These are phyloP conservation scores for Nepenthes mirabilis DNA, from an alignment of 148 eudicot genomes.

Conservation along the genomic window DNA sequence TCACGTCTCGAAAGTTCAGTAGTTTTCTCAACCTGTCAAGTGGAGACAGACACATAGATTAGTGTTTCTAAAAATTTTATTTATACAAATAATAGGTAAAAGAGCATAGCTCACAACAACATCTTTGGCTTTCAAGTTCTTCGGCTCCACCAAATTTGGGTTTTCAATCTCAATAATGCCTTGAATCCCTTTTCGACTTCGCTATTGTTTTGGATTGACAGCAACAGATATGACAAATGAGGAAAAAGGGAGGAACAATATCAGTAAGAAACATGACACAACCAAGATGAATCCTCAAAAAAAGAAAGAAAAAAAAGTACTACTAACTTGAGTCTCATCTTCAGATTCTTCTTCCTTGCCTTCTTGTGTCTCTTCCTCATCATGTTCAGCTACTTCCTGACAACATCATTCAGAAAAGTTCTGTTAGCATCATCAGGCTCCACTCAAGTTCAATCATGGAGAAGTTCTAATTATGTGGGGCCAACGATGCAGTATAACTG, in stretches of 20 bases:
- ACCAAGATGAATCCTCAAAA: background rate
- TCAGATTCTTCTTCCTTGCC: conserved; percentile 50
- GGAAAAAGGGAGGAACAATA: background rate
- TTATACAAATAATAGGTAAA: background rate
- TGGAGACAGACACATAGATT: conserved; percentile 4
- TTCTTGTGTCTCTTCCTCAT: conserved; percentile 30
- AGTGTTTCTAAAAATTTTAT: background rate
- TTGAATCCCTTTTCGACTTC: conserved; percentile 69
- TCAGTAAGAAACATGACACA: background rate
- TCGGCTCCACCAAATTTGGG: conserved; percentile 77
- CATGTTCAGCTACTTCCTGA: conserved; percentile 49
- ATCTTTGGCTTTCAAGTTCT: conserved; percentile 74
- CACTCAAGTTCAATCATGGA: no score
- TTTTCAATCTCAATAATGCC: conserved; percentile 83
- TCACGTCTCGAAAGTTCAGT: conserved; percentile 89
- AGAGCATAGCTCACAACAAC: conserved; percentile 46
- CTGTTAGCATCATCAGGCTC: background rate
- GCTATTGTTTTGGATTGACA: conserved; percentile 1
- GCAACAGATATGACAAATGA: conserved; percentile 2
- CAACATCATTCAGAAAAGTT: conserved; percentile 5
- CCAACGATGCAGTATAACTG: no score
- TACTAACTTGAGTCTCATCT: conserved; percentile 42
- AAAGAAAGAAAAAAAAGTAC: background rate
- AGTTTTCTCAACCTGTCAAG: conserved; percentile 64
- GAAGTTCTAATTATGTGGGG: background rate